Conservation (phyloP, 2,329 filamentous ascomycete genomes). For the Hortaea werneckii region DNA sequence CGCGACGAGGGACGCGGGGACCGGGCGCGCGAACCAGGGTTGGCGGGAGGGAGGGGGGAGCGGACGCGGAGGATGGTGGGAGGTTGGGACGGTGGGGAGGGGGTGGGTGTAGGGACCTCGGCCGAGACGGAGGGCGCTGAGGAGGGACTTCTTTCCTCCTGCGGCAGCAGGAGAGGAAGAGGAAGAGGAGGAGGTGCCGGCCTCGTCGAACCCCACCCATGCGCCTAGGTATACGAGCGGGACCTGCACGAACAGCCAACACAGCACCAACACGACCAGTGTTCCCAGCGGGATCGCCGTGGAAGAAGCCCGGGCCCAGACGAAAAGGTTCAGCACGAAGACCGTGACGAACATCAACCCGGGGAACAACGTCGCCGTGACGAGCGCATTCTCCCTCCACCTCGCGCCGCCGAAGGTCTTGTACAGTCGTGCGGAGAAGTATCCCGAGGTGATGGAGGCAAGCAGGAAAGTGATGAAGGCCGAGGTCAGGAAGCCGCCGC, state of each 20-base stretch:
- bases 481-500: constrained; percentile 81
- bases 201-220: constrained; percentile 62
- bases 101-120: constrained; percentile 61
- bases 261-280: constrained; percentile 57
- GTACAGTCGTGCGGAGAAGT: constrained; percentile 76
- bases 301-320: constrained; percentile 81
- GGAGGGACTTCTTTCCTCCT: no score
- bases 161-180: no score
- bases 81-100: constrained; percentile 61
- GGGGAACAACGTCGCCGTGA: constrained; percentile 67
- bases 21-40: constrained; percentile 61
- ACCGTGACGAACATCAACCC: constrained; percentile 64
- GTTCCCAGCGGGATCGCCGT: constrained; percentile 79
- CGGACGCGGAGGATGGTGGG: constrained; percentile 44
- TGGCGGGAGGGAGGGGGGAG: constrained; percentile 50
- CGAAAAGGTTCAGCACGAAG: constrained; percentile 77
- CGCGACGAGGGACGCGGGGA: constrained; percentile 57
- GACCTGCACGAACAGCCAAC: constrained; percentile 80
- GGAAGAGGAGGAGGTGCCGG: constrained; percentile 27
- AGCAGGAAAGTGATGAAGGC: constrained; percentile 75
- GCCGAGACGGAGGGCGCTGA: no score
- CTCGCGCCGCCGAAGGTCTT: constrained; percentile 69
- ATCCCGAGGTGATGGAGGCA: constrained; percentile 74
- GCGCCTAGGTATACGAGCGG: constrained; percentile 74
- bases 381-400: constrained; percentile 64